Evolutionary conservation across 2,329 filamentous ascomycete species (phyloP), one percentile per base, ranked within the genome.

Genomic region (Penicillium sp.): DNA sequence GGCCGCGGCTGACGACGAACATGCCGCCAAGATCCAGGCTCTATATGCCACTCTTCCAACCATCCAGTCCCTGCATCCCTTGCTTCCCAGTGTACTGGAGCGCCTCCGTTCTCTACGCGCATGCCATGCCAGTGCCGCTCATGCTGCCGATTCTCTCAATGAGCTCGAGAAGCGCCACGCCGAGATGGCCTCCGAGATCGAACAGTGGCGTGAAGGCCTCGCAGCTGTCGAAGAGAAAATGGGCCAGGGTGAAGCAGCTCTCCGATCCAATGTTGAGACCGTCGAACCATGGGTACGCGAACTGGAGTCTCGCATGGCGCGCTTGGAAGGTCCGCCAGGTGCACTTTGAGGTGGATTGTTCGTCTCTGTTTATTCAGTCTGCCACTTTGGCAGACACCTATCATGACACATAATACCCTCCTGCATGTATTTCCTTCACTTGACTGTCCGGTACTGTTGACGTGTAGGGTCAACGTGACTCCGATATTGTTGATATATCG

Each of bases 271-370:
- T 65, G 82, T 90, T 65, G 82, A 84, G 55, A 77, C 86, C n/a
- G 83, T 97, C 47, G 86, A 91, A 52, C 81, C 80, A 27, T 96
- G 90, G 88, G 87, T 97, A 4, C 87, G 86, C 64, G 87, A 85
- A 41, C 68, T 98, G 39, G 91, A 97, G 69, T 78, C 74, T 56
- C 84, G 86, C 65, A 76, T 96, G 63, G 76, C 76, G 45, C 76
- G 76, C 53, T 63, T 84, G 60, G 71, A 72, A 43, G 72, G 56
- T 19, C 49, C 51, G 2, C 36, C 50, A 6, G 44, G 48, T 23
- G 45, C 36, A 20, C 21, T 54, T 17, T 48, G 31, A 32, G 14
- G 30, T 23, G 17, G 18, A 26, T 17, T 28, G n/a, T 20, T 16
- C 14, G 10, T 17, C 30, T 39, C 23, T 34, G 23, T 41, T 36